Evolutionary conservation across 805 yeast genomes (phyloP), one percentile per base, ranked within the genome.

Genomic region (Sungouiella thailandica): DNA sequence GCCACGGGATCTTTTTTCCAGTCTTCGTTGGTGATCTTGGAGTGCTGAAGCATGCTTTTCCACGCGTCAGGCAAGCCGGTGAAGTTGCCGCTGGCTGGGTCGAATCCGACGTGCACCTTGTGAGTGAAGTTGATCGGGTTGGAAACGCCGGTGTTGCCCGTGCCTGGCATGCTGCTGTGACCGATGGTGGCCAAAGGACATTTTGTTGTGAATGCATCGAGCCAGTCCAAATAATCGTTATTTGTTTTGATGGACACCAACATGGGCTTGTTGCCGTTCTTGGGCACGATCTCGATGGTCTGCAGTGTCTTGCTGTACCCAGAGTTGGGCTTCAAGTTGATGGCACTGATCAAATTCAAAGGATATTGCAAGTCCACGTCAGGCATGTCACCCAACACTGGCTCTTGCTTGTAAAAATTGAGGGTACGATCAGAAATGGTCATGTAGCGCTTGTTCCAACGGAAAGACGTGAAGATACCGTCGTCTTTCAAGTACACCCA

Each of bases 401-500:
- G 65, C 39, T 86, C 96, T 34, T 64, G 72, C 50, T 83, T 86
- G 63, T 80, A 84, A 44, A 90, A 76, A 36, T 80, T 82, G 37
- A 90, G 60, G 28, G 80, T 74, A 25, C 83, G 72, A 43, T 88
- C 96, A 46, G 77, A 76, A 31, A 90, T 65, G 5, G 85, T 83
- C 63, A 90, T 65, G 57, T 69, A 90, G 49, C 93, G 75, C 53
- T 88, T 88, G 38, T 89, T 88, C 98, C 98, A 90, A 46, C 95
- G 68, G 55, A 89, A 88, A 5, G 88, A 76, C 43, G 86, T 75
- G 42, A 90, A 65, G 18, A 67, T 52, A 10, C 97, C 96, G 49
- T 90, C 97, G 49, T 90, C 97, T 57, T 86, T 89, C 39, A 87
- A 79, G 35, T 84, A 83, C 15, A 87, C 89, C 95, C 96, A 89